phyloP scores from a whole-genome alignment of 768 basidiomycete species.

The Leucosporidium yakuticum region DNA sequence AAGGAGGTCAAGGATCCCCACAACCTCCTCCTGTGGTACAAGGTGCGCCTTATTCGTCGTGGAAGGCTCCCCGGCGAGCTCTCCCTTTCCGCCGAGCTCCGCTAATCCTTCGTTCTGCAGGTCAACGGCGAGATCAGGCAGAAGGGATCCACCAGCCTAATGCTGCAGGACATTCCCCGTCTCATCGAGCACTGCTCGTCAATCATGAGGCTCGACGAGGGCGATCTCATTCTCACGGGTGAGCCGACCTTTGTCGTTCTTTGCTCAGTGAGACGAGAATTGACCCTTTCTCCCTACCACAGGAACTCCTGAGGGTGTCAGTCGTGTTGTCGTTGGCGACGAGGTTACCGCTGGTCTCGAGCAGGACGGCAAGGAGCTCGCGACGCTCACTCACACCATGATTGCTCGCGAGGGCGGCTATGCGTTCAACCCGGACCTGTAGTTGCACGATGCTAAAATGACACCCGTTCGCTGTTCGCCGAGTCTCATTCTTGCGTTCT shows the following conservation, averaged over 20 bases:
- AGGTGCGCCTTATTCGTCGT: conserved; percentile 47
- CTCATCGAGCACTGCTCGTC: conserved; percentile 82
- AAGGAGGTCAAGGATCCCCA: conserved; percentile 62
- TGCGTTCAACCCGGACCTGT: conserved; percentile 45
- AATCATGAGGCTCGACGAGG: conserved; percentile 92
- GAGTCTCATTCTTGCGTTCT: too few species aligned
- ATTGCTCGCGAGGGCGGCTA: conserved; percentile 66
- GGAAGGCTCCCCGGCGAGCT: not conserved
- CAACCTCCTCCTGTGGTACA: conserved; percentile 67
- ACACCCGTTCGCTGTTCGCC: too few species aligned
- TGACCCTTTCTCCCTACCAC: not conserved
- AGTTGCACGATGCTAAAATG: too few species aligned
- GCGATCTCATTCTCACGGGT: conserved; percentile 40
- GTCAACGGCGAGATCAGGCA: conserved; percentile 80
- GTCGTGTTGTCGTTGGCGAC: conserved; percentile 69
- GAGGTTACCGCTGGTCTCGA: conserved; percentile 65
- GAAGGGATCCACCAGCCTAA: conserved; percentile 73
- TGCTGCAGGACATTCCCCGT: conserved; percentile 85
- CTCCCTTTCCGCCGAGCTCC: not conserved
- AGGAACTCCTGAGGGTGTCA: conserved; percentile 88
- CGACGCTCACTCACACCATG: conserved; percentile 60
- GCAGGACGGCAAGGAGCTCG: conserved; percentile 55
- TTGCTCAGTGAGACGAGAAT: not conserved
- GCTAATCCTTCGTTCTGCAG: conserved; percentile 44
- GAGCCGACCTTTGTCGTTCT: not conserved